These are phyloP conservation scores for Ceriops zippeliana DNA, from an alignment of 345 rosid genomes.

Conservation along the genomic window DNA sequence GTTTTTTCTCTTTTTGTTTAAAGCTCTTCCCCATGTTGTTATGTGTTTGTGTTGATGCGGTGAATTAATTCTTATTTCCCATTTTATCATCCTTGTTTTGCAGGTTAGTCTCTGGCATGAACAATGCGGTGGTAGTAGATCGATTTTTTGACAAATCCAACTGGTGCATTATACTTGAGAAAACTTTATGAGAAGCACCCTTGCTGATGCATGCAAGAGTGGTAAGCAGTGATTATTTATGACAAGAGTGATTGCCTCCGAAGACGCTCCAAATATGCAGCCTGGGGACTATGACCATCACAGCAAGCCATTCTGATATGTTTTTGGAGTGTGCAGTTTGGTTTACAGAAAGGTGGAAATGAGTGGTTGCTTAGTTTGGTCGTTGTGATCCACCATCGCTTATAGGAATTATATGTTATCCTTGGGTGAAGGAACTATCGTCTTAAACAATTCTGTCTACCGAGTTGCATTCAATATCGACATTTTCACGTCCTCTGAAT, in stretches of 20 bases:
- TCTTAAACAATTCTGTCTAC: no score
- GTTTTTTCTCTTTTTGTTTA: neutral
- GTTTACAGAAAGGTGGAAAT: no score
- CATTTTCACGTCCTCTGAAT: no score
- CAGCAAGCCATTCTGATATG: neutral
- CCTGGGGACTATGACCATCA: neutral
- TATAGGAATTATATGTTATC: no score
- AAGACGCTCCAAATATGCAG: neutral
- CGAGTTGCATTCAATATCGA: no score
- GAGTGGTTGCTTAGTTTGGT: no score
- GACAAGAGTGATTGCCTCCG: neutral
- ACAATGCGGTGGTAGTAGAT: conserved; percentile 61
- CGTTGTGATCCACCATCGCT: no score
- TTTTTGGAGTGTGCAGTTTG: no score
- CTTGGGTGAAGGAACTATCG: no score
- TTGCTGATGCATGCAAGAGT: neutral
- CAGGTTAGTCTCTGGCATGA: conserved; percentile 72
- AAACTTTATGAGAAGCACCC: conserved; percentile 34
- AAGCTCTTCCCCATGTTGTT: neutral
- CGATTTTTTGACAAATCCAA: conserved; percentile 88
- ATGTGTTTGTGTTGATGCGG: neutral
- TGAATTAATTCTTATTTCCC: neutral
- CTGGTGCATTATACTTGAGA: conserved; percentile 90
- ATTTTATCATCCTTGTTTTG: conserved; percentile 11
- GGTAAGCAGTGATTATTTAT: neutral